These are phyloP conservation scores for Setaria viridis DNA, from an alignment of 202 grass and related monocot genomes.

Conservation along the genomic window DNA sequence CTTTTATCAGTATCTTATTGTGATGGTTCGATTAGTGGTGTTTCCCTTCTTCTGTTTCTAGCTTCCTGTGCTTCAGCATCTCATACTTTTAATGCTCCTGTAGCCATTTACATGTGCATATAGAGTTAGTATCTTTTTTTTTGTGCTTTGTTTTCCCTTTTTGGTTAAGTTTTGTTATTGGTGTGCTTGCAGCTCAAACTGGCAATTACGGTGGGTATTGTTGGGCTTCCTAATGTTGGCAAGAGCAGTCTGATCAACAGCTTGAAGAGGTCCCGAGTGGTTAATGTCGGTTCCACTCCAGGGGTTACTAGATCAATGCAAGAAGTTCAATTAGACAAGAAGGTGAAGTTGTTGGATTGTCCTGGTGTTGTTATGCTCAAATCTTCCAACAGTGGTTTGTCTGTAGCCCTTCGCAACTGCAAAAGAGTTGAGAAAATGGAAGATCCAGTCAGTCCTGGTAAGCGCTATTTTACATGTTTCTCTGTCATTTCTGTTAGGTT, in stretches of 20 bases:
- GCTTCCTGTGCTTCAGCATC: neutral
- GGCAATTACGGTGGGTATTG: conserved; percentile 95
- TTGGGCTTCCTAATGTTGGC: conserved; percentile 98
- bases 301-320: conserved; percentile 95
- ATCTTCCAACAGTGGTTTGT: conserved; percentile 69
- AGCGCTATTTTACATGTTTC: neutral
- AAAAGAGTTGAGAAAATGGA: conserved; percentile 98
- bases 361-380: conserved; percentile 98
- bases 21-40: neutral
- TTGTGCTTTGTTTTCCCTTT: neutral
- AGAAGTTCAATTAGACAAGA: conserved; percentile 90
- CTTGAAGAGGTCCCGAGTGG: conserved; percentile 92
- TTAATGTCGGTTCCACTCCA: conserved; percentile 91
- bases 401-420: conserved; percentile 86
- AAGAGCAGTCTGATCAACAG: conserved; percentile 99
- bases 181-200: conserved; percentile 78
- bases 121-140: neutral
- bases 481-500: neutral
- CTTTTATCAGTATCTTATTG: neutral
- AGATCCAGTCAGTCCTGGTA: conserved; percentile 83
- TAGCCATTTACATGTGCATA: neutral
- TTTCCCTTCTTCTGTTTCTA: neutral
- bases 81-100: neutral
- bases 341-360: conserved; percentile 93
- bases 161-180: conserved; percentile 17